Evolutionary conservation across 1,284 basidiomycete species (phyloP), one percentile per base, ranked within the genome.

Genomic region (Prillingera fragicola): DNA sequence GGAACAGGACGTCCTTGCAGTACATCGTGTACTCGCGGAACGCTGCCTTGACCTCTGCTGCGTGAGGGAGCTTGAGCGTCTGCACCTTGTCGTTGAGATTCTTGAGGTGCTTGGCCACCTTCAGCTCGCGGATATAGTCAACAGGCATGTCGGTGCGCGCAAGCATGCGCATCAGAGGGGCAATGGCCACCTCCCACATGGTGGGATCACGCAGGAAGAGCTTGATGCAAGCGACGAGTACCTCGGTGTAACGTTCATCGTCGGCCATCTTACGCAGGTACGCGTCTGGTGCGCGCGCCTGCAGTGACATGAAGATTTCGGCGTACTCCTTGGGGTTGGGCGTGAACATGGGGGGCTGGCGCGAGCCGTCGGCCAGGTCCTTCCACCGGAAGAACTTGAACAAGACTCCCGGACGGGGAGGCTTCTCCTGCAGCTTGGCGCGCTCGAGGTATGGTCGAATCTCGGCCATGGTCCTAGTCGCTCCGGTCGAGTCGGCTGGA

Each of bases 81-180:
- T 47, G 43, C 21, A 50, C 55, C 19, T 45, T 37, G 15, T 48
- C 34, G 10, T 28, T 29, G 8, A 60, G 29, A 17, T 13, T 15
- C 29, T 43, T 52, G 18, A 52, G 51, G 5, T 45, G 14, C 21
- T 32, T 57, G 15, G 34, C 52, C 9, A 67, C 49, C 24, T 53
- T 56, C 19, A 43, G 41, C 1, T 65, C 52, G 8, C 37, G 29
- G 15, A 63, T 46, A 32, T 43, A 50, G 41, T 66, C 50, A 10
- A 57, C 35, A 0, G 62, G 48, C 54, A 69, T 65, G 27, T 65
- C 59, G 5, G 62, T 67, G 33, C 56, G 54, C 1, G 60, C 41
- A 5, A 69, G 50, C 9, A 65, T 33, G 47, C 23, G 22, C 26
- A 60, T 18, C 3, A 60, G 22, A 9, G 42, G 48, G 1, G 43